Base-by-base conservation (phyloP, 139 green algal species). In the Diplosphaera chodatii region DNA sequence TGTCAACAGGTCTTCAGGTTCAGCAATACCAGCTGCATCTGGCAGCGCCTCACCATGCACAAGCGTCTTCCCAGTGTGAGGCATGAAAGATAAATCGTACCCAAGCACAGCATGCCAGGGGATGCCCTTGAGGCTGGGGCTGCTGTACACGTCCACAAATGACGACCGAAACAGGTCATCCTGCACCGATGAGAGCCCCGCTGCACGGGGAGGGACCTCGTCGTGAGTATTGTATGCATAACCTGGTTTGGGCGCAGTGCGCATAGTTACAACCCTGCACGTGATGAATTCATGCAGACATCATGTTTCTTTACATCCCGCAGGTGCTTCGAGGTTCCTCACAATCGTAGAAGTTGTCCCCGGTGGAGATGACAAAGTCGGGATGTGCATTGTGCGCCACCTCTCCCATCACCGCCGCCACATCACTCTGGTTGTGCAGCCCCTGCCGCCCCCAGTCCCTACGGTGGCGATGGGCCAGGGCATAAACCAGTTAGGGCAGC, bases 101-200 rank as follows among this genome's bases (percentile, higher is more conserved):
- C 88, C 88, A 33, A 92, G 68, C 23, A 90, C 82, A 0, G 79
- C 79, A 70, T 89, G 83, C 83, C 85, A 92, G n/a, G 77, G 81
- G 0, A 91, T 76, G 56, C 82, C 80, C 76, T 88, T 73, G 21
- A 91, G 73, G 25, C 69, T 74, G 3, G 55, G 28, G 0, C 70
- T 68, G 10, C 34, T 78, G 78, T 91, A 89, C 0, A 89, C 80
- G 1, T 83, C 34, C 20, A 56, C 66, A 67, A 88, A 91, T 1
- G 80, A 84, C 3, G 76, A 40, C 1, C 66, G 2, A 48, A 91
- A 84, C 25, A 78, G 59, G 1, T 64, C 23, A 74, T 91, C 86
- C 22, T 74, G 29, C 0, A 71, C 30, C 0, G 68, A 77, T 6
- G 68, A 75, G 13, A 90, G 72, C 21, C 85, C 85, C 41, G 68